These are phyloP conservation scores for Candida incommunis DNA, from an alignment of 805 yeast genomes.

Conservation along the genomic window DNA sequence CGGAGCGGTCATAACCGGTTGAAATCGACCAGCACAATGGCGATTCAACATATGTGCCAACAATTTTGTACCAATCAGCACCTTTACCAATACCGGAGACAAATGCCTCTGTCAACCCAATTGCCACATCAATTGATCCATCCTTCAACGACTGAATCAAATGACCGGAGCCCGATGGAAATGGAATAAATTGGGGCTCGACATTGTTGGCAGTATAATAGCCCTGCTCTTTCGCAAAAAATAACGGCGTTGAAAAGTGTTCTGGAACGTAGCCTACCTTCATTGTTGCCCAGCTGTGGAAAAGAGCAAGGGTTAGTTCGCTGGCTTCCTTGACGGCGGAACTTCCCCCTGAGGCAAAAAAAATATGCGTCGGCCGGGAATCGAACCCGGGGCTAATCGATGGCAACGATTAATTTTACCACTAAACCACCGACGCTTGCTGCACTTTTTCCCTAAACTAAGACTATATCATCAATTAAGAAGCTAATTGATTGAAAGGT, in stretches of 20 bases:
- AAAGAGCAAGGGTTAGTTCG: not conserved
- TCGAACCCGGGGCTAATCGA: constrained; percentile 48
- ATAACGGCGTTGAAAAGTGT: constrained; percentile 80
- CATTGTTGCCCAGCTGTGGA: not conserved
- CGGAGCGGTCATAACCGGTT: constrained; percentile 52
- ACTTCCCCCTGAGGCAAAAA: constrained; percentile 7
- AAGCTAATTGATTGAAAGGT: no score
- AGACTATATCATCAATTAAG: no score
- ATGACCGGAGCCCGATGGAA: constrained; percentile 80
- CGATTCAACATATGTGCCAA: constrained; percentile 73
- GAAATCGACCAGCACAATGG: constrained; percentile 87
- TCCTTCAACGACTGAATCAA: constrained; percentile 57
- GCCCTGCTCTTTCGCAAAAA: constrained; percentile 50
- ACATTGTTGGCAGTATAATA: constrained; percentile 37
- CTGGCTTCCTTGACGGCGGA: not conserved
- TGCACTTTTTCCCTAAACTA: no score
- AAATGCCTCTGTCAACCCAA: constrained; percentile 87
- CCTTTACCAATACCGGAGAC: constrained; percentile 72
- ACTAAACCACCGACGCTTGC: constrained; percentile 40
- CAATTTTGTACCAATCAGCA: constrained; percentile 43
- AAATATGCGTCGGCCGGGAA: constrained; percentile 40
- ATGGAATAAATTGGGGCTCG: constrained; percentile 47
- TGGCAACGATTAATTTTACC: constrained; percentile 45
- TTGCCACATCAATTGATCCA: constrained; percentile 53
- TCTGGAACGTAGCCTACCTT: constrained; percentile 77